Evolutionary conservation across 2,329 filamentous ascomycete species (phyloP), one percentile per base, ranked within the genome.

Genomic region (Verticillium nubilum): DNA sequence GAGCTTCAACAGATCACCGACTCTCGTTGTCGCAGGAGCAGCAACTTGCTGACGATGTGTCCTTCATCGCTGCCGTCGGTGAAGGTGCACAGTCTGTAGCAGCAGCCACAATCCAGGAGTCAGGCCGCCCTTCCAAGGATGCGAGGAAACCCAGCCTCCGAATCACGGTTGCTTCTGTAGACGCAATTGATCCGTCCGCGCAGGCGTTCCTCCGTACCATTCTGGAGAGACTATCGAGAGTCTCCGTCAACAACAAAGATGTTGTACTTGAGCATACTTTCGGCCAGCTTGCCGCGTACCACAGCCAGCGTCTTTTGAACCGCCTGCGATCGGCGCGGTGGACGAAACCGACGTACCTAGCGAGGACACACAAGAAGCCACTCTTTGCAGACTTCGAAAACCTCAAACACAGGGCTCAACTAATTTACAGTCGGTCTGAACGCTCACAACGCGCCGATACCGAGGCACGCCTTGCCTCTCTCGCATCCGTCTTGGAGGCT

Each of bases 11-110:
- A 54, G 29, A 47, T 37, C 35, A 50, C 12, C 61, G 29, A 2
- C 55, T 63, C 2, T 50, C 59, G 12, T 53, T 59, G n/a, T 57
- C 55, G 15, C n/a, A 35, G 1, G 62, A 63, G 23, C 62, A 63
- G 19, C 55, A 59, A 2, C 59, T 63, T 7, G 59, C 62, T 4
- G 61, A 63, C 33, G 62, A 63, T 17, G 54, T 61, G n/a, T 58
- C 62, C 4, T 62, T 56, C 28, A 52, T 63, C 2, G 53, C 60
- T 5, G 62, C 62, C 4, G 59, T 63, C 25, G 62, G 62, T 7
- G 62, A 63, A 33, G 62, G 62, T 19, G 62, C 62, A 19, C 62
- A 63, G 57, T 62, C 61, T 4, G 62, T 63, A 17, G 62, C 62
- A 37, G 62, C 62, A 19, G 50, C 62, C 17, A 63, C 62, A 7